A percentile compares a stretch with the other conserved stretches of the same genome.
Conservation (phyloP, 2,329 filamentous ascomycete genomes). For the Macrophomina tecta region DNA sequence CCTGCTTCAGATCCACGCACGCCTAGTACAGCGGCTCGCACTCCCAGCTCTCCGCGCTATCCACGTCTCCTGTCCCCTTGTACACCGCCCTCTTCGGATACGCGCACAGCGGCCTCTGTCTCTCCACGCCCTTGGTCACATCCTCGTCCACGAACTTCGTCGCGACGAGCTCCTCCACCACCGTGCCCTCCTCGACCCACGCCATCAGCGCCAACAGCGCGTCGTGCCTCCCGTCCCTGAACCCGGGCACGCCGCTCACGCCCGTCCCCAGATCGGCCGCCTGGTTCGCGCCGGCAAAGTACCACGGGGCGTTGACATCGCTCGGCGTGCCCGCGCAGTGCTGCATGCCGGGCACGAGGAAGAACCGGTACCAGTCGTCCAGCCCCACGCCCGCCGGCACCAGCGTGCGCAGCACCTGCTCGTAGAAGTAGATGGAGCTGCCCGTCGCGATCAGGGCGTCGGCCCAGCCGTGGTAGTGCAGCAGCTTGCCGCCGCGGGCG, state of each 20-base stretch:
- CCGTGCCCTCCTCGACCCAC: slow-evolving; percentile 47
- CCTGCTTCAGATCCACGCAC: too few relatives aligned
- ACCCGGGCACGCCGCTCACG: slow-evolving; percentile 40
- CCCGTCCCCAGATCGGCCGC: slow-evolving; percentile 33
- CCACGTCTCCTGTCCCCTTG: slow-evolving; percentile 36
- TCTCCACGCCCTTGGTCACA: slow-evolving; percentile 37
- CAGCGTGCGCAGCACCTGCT: slow-evolving; percentile 48
- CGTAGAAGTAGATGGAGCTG: slow-evolving; percentile 59
- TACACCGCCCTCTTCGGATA: slow-evolving; percentile 42
- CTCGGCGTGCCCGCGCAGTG: slow-evolving; percentile 48
- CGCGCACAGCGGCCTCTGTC: slow-evolving; percentile 45
- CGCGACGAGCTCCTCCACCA: slow-evolving; percentile 45
- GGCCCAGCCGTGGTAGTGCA: slow-evolving; percentile 52
- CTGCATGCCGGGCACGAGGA: slow-evolving; percentile 53
- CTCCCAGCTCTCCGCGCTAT: slow-evolving; percentile 39
- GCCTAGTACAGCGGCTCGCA: slow-evolving; percentile 31
- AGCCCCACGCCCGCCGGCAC: slow-evolving; percentile 44
- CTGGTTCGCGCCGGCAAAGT: slow-evolving; percentile 50
- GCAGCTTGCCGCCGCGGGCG: slow-evolving; percentile 48
- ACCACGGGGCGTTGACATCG: slow-evolving; percentile 51
- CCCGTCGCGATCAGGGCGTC: slow-evolving; percentile 57
- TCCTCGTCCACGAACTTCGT: slow-evolving; percentile 44
- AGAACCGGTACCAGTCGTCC: slow-evolving; percentile 51
- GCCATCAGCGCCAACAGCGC: slow-evolving; percentile 43
- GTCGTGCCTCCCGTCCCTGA: slow-evolving; percentile 42